Evolutionary conservation across 371 early-diverging fungal species (phyloP).

Genomic region (Mortierella polycephala): DNA sequence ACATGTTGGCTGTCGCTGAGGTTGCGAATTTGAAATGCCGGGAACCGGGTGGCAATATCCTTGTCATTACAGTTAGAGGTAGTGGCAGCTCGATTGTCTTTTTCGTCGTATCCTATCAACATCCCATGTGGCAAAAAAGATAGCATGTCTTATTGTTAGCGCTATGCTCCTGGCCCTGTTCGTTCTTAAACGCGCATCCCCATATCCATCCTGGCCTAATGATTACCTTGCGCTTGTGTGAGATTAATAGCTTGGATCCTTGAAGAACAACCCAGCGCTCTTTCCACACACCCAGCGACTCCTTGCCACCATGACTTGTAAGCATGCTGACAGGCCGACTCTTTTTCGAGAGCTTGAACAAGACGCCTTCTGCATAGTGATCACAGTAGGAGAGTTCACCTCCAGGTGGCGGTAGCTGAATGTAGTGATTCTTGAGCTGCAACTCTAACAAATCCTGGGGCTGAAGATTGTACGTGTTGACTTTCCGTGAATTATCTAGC

Average conservation of each 20-base stretch:
- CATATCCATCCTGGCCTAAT: not conserved
- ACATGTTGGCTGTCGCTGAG: slow-evolving; percentile 17
- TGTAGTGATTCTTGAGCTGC: slow-evolving; percentile 38
- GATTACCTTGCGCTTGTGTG: slow-evolving; percentile 47
- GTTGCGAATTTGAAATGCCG: slow-evolving; percentile 18
- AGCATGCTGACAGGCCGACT: slow-evolving; percentile 35
- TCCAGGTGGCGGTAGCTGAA: slow-evolving; percentile 38
- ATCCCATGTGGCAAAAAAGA: not conserved
- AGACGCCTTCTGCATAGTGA: slow-evolving; percentile 44
- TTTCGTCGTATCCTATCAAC: slow-evolving; percentile 30
- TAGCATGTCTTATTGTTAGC: no score
- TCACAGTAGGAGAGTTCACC: slow-evolving; percentile 28
- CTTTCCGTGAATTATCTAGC: slow-evolving; percentile 42
- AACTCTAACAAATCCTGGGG: slow-evolving; percentile 38
- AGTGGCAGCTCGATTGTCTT: slow-evolving; percentile 33
- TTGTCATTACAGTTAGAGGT: slow-evolving; percentile 16
- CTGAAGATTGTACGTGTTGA: slow-evolving; percentile 38
- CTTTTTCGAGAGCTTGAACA: slow-evolving; percentile 50
- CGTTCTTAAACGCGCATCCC: no score
- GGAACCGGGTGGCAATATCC: slow-evolving; percentile 11
- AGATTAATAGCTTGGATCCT: slow-evolving; percentile 35
- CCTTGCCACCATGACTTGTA: slow-evolving; percentile 16
- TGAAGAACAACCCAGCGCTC: slow-evolving; percentile 52
- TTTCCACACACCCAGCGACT: slow-evolving; percentile 42
- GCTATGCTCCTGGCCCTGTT: no score